phyloP scores from a whole-genome alignment of 495 filamentous ascomycete species.

The Penicillium desertorum region DNA sequence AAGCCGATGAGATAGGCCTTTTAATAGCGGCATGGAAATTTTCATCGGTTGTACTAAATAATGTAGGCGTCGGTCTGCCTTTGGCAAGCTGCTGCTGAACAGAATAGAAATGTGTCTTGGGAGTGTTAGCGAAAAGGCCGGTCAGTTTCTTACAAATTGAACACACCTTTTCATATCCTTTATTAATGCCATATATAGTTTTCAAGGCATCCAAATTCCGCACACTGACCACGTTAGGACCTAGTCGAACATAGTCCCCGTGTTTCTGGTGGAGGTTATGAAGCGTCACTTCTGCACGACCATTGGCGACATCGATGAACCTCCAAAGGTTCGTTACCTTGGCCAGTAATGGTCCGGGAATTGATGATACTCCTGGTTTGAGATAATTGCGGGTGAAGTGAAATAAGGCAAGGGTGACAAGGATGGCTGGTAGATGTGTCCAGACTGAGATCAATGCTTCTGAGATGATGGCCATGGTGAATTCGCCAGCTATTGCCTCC shows the following conservation, averaged over 20 bases:
- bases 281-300: not conserved
- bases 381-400: not conserved
- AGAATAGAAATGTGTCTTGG: conserved; percentile 33
- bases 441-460: not conserved
- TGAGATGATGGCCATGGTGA: not conserved
- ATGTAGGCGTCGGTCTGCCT: not conserved
- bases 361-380: not conserved
- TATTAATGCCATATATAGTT: conserved; percentile 24
- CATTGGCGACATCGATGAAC: not conserved
- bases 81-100: conserved; percentile 16
- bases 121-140: not conserved
- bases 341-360: not conserved
- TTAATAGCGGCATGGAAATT: not conserved
- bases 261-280: conserved; percentile 47
- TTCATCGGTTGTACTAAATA: not conserved
- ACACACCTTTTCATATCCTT: conserved; percentile 19
- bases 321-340: not conserved
- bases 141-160: not conserved
- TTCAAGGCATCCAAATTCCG: conserved; percentile 36
- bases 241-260: conserved; percentile 57
- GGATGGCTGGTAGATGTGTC: not conserved
- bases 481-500: not conserved
- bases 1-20: not conserved
- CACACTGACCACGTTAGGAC: conserved; percentile 57
- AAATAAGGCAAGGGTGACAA: not conserved